phyloP scores from a whole-genome alignment of 768 basidiomycete genomes.

The Pulveroboletus ravenelii region DNA sequence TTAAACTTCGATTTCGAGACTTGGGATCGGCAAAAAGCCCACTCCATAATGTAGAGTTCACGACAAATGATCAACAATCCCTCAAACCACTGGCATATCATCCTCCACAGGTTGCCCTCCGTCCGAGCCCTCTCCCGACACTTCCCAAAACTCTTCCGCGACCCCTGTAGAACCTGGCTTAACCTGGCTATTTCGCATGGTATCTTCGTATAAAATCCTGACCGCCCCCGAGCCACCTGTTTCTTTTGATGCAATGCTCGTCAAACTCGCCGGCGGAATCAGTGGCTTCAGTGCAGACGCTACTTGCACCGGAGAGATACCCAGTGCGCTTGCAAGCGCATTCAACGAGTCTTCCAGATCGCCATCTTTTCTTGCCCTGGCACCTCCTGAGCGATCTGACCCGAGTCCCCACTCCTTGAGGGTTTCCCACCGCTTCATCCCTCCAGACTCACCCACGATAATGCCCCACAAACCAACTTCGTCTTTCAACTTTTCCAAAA shows the following conservation, averaged over 20 bases:
- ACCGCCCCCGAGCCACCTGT: conserved; percentile 42
- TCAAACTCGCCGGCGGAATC: conserved; percentile 57
- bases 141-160: neutral
- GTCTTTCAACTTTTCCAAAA: conserved; percentile 44
- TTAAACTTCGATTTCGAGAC: too few species aligned
- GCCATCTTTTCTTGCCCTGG: neutral
- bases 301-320: conserved; percentile 55
- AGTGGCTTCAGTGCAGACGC: conserved; percentile 58
- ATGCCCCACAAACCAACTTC: conserved; percentile 57
- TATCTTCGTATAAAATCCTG: conserved; percentile 30
- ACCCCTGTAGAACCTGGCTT: neutral
- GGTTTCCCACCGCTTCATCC: neutral
- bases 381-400: conserved; percentile 1
- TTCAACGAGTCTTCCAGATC: conserved; percentile 54
- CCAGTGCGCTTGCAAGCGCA: conserved; percentile 57
- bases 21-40: too few species aligned
- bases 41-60: too few species aligned
- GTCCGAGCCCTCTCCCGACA: neutral
- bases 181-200: neutral
- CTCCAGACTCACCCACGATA: conserved; percentile 2
- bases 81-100: neutral
- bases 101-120: neutral
- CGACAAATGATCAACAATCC: neutral
- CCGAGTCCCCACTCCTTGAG: conserved; percentile 4
- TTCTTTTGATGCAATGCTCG: conserved; percentile 43